Evolutionary conservation across 345 rosid species (phyloP).

Genomic region (Citrus inodora): DNA sequence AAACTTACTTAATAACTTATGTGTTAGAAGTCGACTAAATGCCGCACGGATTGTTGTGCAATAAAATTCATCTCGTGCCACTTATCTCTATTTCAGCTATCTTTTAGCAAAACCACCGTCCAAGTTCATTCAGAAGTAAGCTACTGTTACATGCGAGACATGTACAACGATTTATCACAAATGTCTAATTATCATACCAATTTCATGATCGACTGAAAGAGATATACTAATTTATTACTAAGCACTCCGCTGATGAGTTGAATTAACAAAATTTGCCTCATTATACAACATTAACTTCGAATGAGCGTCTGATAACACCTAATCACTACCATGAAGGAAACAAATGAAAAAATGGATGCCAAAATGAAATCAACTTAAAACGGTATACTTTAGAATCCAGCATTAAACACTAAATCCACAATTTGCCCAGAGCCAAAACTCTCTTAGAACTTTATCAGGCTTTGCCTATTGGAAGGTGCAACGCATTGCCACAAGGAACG

Average conservation of each 20-base stretch:
- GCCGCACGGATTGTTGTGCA: fast-evolving
- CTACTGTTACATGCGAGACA: not conserved
- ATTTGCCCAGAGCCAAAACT: not conserved
- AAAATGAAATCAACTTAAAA: not conserved
- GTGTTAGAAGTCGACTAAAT: no score
- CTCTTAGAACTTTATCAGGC: conserved; percentile 39
- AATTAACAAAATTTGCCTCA: conserved; percentile 8
- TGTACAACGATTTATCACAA: not conserved
- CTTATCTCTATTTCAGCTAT: not conserved
- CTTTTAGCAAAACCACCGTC: not conserved
- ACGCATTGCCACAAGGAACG: conserved; percentile 88
- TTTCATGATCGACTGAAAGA: not conserved
- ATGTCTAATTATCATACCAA: not conserved
- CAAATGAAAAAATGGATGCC: not conserved
- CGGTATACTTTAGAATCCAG: not conserved
- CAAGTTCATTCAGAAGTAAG: not conserved
- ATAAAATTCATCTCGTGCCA: no score
- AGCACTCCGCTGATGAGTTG: not conserved
- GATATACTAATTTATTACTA: not conserved
- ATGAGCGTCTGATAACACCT: not conserved
- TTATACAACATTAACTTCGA: not conserved
- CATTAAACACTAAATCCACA: conserved; percentile 4
- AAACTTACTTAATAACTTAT: no score
- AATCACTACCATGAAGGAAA: not conserved
- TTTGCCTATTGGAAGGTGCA: conserved; percentile 74